Base-by-base conservation (phyloP, 352 stramenopile genomes). In the Achlya hypogyna region DNA sequence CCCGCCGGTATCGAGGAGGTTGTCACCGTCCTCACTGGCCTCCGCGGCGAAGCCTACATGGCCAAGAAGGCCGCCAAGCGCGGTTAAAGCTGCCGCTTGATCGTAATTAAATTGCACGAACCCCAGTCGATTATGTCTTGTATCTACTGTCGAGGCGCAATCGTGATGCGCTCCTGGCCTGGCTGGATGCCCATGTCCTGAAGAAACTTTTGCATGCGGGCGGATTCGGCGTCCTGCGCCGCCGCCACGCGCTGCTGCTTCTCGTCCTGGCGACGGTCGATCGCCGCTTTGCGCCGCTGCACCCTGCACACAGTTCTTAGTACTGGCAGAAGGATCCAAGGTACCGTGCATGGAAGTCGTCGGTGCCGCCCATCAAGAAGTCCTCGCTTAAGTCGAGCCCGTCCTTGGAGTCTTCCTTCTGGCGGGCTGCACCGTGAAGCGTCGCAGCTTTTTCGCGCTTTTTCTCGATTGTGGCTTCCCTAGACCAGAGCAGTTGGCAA, bases 201-300 rank as follows among this genome's bases (percentile, higher is more conserved):
- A 23, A 91, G 64, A 34, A 91, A 91, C 69, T 89, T 87, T 53
- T 91, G 79, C 82, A 91, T 91, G 5, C 82, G 74, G 18, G 78
- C 82, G 3, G 75, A 74, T 56, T 91, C 82, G 34, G 87, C 87
- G 1, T 81, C 82, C 80, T 89, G 42, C 5, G 78, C 73, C 14
- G 82, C 64, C 3, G 59, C 66, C 0, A 74, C 74, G 4, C 76
- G 63, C 28, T 79, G 82, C 42, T 79, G 38, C 75, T 16, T 77
- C 65, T 12, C 74, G 70, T 45, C 79, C 70, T 27, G 82, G 70
- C 20, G 77, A 71, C 49, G 74, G 78, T 29, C 74, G 74, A 9
- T 72, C 70, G 18, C 81, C 74, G 10, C 65, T 67, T 6, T 73
- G 66, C 77, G 71, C 5, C 69, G 72, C 63, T 85, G 75, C 0